Base-by-base conservation (phyloP, 768 basidiomycete species). In the Suillus weaverae region DNA sequence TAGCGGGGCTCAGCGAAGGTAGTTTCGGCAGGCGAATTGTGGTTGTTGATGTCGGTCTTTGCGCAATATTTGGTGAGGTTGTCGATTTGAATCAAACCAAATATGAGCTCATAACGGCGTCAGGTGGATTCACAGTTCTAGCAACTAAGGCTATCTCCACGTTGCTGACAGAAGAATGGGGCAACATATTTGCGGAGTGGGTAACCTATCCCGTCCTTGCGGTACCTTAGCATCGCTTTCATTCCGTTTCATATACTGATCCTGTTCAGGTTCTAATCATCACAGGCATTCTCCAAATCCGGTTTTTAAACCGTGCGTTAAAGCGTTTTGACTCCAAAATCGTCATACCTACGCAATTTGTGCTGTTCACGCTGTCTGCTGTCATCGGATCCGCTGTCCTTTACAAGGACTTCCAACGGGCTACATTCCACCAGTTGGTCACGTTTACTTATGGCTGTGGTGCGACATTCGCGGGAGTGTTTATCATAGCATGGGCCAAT, bases 301-400 rank as follows among this genome's bases (percentile, higher is more conserved):
- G 84, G 68, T 94, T 94, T 72, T 82, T 93, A 60, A 94, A 94
- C 70, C 82, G 93, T 64, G 95, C 96, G 8, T 76, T 98, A 54
- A 96, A 94, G 88, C 86, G 89, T 26, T 99, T 98, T 74, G 94
- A 97, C 72, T 89, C 92, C 76, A 97, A 97, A 80, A 91, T 89
- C 61, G 96, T 98, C 32, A 94, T 99, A 67, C 97, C 96, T 5
- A 89, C 89, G 16, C 96, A 98, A 81, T 99, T 97, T 74, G 94
- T 97, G 36, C 83, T 95, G 63, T 99, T 99, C 80, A 96, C 93
- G 32, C 81, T 99, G 41, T 94, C 93, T 5, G 94, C 94, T 5
- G 96, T 99, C 69, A 80, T 92, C 62, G 97, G 96, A 33, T 96
- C 94, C 5, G 94, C 93, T 2, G 89, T 99, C 18, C 84, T 99